Evolutionary conservation across 228 moss, liverwort and hornwort species (phyloP).

Genomic region (Sphagnum magellanicum): DNA sequence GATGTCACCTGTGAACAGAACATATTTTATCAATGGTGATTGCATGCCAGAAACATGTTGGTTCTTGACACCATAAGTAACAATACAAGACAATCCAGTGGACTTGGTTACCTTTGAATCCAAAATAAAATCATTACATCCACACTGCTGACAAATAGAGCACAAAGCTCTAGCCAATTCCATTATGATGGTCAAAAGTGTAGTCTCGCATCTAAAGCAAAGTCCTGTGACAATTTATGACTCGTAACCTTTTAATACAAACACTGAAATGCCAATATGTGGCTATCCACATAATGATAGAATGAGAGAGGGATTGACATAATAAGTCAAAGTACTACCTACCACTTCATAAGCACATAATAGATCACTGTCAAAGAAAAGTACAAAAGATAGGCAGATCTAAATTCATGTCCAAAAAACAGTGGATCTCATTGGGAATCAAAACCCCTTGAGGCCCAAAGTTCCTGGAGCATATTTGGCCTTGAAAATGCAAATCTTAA

Average conservation of each 20-base stretch:
- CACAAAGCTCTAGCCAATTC: neutral
- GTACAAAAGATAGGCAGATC: neutral
- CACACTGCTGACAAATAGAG: neutral
- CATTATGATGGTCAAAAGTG: neutral
- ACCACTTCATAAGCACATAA: neutral
- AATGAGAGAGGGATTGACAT: neutral
- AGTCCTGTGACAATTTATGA: neutral
- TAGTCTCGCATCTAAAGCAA: neutral
- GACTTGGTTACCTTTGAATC: too few species aligned
- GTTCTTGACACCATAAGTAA: too few species aligned
- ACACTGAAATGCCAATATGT: neutral
- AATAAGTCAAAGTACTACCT: neutral
- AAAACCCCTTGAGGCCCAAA: neutral
- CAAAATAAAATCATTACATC: neutral
- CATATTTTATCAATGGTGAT: too few species aligned
- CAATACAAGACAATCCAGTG: too few species aligned
- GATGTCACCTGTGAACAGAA: conserved; percentile 13
- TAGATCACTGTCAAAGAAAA: neutral
- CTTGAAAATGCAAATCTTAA: neutral
- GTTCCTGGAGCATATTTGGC: neutral
- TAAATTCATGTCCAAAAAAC: too few species aligned
- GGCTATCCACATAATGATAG: too few species aligned
- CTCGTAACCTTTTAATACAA: neutral
- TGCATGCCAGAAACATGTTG: too few species aligned
- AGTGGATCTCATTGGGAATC: too few species aligned